A percentile compares a stretch with the other conserved stretches of the same genome.
Evolutionary conservation across 2,329 filamentous ascomycete species (phyloP).

Genomic region (Ceratocystis papillata): DNA sequence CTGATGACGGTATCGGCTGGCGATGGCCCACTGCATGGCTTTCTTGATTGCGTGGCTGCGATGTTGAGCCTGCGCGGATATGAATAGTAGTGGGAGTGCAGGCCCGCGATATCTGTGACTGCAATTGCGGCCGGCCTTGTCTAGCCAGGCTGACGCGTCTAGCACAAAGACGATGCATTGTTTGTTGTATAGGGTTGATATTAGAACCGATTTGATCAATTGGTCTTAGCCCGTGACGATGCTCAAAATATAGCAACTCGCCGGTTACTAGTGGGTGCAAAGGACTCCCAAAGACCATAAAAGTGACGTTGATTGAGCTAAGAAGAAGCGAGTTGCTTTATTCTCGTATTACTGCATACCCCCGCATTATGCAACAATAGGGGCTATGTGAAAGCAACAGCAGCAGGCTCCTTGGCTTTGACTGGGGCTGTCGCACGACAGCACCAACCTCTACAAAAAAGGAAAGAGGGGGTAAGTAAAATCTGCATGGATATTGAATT

Average conservation of each 20-base stretch:
- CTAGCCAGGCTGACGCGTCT: background rate
- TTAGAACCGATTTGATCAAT: background rate
- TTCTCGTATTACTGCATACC: conserved; percentile 14
- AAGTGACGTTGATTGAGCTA: conserved; percentile 3
- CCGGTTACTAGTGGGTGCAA: background rate
- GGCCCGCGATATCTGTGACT: background rate
- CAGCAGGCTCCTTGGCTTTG: too few relatives aligned
- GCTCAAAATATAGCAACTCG: background rate
- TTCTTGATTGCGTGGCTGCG: background rate
- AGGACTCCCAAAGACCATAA: background rate
- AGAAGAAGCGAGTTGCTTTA: background rate
- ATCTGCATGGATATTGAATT: background rate
- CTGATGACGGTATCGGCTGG: background rate
- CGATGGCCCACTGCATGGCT: background rate
- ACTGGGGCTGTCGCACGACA: background rate
- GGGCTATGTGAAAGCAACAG: background rate
- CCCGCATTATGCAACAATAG: conserved; percentile 19
- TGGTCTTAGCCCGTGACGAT: background rate
- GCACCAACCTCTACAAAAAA: background rate
- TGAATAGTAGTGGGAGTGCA: background rate
- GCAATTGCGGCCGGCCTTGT: background rate
- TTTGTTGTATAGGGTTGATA: background rate
- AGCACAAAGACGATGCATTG: conserved; percentile 7
- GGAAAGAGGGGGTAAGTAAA: conserved; percentile 6
- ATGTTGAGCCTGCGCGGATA: conserved; percentile 1